These are phyloP conservation scores for Hypoxylon sp. DNA, from an alignment of 2,329 filamentous ascomycete species.

Conservation along the genomic window DNA sequence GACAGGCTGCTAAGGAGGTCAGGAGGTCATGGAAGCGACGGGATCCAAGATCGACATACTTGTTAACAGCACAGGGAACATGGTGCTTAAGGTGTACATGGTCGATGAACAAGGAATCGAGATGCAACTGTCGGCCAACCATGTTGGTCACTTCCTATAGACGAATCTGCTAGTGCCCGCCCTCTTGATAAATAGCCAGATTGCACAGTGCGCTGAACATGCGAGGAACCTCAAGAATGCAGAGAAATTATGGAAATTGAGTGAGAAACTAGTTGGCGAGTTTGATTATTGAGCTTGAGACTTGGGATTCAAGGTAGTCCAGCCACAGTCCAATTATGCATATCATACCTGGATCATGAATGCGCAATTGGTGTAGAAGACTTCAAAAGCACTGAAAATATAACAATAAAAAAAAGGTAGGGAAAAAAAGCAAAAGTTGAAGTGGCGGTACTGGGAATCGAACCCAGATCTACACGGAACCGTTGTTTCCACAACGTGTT, in stretches of 20 bases:
- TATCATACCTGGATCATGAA: not conserved
- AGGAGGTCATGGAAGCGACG: not conserved
- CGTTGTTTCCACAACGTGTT: slow-evolving; percentile 24
- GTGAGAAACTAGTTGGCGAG: slow-evolving; percentile 58
- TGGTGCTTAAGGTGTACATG: slow-evolving; percentile 46
- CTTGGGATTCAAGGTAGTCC: not conserved
- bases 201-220: slow-evolving; percentile 51
- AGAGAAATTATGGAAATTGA: slow-evolving; percentile 61
- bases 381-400: not conserved
- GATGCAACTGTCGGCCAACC: slow-evolving; percentile 61
- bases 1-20: not conserved
- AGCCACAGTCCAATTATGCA: no score
- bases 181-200: slow-evolving; percentile 59
- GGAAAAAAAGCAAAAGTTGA: slow-evolving; percentile 1
- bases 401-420: not conserved
- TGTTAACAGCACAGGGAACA: slow-evolving; percentile 45
- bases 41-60: slow-evolving; percentile 38
- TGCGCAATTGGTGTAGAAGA: not conserved
- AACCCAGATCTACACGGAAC: slow-evolving; percentile 27
- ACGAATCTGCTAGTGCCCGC: slow-evolving; percentile 61
- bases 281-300: slow-evolving; percentile 43
- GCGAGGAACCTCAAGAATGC: slow-evolving; percentile 55
- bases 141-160: slow-evolving; percentile 63
- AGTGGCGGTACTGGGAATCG: slow-evolving; percentile 26
- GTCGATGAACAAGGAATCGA: slow-evolving; percentile 52